These are phyloP conservation scores for Colletotrichum sp. DNA, from an alignment of 2,329 filamentous ascomycete genomes.

Conservation along the genomic window DNA sequence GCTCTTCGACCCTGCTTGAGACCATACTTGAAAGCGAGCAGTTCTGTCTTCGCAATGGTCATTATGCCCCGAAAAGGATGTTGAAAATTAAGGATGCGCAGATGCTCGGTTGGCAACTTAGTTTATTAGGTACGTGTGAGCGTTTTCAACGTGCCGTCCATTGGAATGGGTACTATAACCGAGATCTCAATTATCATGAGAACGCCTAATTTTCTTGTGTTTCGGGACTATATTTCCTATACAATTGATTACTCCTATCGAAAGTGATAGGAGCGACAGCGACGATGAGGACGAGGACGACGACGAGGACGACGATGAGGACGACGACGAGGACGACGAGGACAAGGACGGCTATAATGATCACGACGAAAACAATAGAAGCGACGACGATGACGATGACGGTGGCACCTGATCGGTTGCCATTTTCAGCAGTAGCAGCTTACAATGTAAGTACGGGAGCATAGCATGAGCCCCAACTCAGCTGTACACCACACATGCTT, in stretches of 20 bases:
- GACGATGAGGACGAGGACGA: too few species aligned
- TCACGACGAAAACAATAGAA: too few species aligned
- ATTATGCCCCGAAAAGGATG: neutral
- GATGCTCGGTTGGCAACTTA: neutral
- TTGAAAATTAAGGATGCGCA: neutral
- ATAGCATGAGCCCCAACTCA: neutral
- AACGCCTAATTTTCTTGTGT: too few species aligned
- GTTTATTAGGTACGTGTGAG: neutral
- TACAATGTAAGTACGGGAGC: neutral
- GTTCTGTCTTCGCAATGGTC: accelerated
- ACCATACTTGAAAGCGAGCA: neutral
- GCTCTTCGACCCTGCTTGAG: neutral
- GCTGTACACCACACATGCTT: neutral
- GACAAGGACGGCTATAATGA: too few species aligned
- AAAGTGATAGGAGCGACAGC: too few species aligned
- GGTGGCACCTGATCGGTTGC: neutral
- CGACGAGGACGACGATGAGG: too few species aligned
- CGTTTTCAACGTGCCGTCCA: neutral
- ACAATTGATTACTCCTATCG: too few species aligned
- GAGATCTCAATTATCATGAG: neutral
- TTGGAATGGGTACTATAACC: neutral
- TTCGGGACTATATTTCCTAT: too few species aligned
- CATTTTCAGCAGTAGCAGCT: neutral
- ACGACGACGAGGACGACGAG: too few species aligned
- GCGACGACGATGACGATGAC: too few species aligned